A percentile compares a stretch with the other conserved stretches of the same genome.
phyloP scores from a whole-genome alignment of 129 eudicot genomes.

The Scalesia atractyloides region DNA sequence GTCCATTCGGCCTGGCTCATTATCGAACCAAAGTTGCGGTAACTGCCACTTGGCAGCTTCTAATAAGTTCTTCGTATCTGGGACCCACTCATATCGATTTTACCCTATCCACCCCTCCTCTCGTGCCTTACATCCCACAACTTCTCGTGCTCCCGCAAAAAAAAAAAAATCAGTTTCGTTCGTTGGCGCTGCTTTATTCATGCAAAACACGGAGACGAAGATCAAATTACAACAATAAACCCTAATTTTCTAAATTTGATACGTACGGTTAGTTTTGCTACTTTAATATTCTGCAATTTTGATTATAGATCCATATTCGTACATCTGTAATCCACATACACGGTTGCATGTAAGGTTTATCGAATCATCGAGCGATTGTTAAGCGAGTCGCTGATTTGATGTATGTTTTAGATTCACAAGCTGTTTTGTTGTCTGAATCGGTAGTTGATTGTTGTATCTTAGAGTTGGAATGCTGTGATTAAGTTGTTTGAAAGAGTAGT shows the following conservation, averaged over 20 bases:
- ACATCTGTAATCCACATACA: neutral
- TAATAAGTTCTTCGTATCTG: neutral
- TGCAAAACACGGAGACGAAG: slow-evolving; percentile 23
- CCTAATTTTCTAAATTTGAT: slow-evolving; percentile 30
- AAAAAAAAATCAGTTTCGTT: slow-evolving; percentile 49
- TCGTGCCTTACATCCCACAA: slow-evolving; percentile 27
- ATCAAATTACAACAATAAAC: slow-evolving; percentile 31
- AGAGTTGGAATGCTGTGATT: slow-evolving; percentile 20
- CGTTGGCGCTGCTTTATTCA: slow-evolving; percentile 54
- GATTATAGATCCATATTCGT: slow-evolving; percentile 37
- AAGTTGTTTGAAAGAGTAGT: slow-evolving; percentile 19
- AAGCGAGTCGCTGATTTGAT: neutral
- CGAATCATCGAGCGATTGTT: neutral
- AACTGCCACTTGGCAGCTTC: slow-evolving; percentile 32
- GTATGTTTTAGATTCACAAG: slow-evolving; percentile 23
- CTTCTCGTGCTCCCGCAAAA: slow-evolving; percentile 44
- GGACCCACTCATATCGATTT: slow-evolving; percentile 40
- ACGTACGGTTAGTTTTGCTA: slow-evolving; percentile 20
- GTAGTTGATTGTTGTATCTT: neutral
- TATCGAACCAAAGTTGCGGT: no score
- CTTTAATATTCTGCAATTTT: neutral
- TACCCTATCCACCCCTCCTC: slow-evolving; percentile 41
- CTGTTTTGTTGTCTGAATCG: slow-evolving; percentile 19
- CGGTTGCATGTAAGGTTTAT: slow-evolving; percentile 16
- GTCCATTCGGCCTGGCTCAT: slow-evolving; percentile 16